Conservation (phyloP, 306 rosid genomes). For the Trifolium fragiferum region DNA sequence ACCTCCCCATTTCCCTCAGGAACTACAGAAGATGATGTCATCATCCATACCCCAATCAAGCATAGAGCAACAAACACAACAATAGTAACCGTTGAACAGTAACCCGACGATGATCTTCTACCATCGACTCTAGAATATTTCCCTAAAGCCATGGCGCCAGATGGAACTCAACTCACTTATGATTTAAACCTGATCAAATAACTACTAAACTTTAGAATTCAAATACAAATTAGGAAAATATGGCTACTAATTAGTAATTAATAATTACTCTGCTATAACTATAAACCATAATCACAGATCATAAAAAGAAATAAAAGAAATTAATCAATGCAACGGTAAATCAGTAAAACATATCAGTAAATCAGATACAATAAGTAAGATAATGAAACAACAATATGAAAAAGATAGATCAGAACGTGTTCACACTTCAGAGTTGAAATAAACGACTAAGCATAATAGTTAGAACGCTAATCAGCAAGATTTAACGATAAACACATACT, state of each 20-base stretch:
- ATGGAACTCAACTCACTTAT: conserved; percentile 25
- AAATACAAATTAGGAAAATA: not conserved
- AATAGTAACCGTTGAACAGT: conserved; percentile 87
- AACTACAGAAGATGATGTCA: conserved; percentile 89
- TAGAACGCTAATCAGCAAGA: conserved; percentile 9
- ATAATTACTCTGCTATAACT: not conserved
- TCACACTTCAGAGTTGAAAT: conserved; percentile 14
- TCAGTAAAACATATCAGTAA: not conserved
- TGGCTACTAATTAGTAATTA: not conserved
- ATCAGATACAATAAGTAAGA: not conserved
- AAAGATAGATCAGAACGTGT: conserved; percentile 18
- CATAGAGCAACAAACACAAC: conserved; percentile 87
- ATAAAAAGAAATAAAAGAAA: not conserved
- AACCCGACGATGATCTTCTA: conserved; percentile 74
- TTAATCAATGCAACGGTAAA: not conserved
- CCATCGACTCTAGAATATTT: conserved; percentile 78
- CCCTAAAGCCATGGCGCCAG: conserved; percentile 70
- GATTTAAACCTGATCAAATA: conserved; percentile 42
- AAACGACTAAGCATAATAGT: not conserved
- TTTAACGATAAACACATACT: conserved; percentile 22
- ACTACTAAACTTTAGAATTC: conserved; percentile 20
- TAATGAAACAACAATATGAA: conserved; percentile 2
- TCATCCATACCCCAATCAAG: conserved; percentile 94
- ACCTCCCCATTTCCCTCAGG: conserved; percentile 64
- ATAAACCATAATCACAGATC: not conserved